These are phyloP conservation scores for Saitozyma podzolica DNA, from an alignment of 768 basidiomycete genomes.

Conservation along the genomic window DNA sequence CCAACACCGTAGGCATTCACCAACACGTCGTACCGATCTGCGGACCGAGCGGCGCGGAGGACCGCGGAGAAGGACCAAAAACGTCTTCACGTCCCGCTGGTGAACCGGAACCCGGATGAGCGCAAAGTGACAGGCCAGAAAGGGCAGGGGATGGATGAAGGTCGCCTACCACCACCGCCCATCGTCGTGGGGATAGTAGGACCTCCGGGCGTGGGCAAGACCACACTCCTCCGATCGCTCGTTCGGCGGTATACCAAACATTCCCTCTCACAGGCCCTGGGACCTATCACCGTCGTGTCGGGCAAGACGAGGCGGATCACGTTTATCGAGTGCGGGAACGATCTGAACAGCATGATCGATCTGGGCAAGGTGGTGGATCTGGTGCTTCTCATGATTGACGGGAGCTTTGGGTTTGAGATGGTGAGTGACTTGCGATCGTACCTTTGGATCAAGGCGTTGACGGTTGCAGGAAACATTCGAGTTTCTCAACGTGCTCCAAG, in stretches of 20 bases:
- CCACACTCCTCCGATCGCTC: slow-evolving; percentile 86
- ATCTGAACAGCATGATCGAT: slow-evolving; percentile 98
- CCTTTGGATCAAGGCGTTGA: not conserved
- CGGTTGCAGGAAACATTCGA: slow-evolving; percentile 87
- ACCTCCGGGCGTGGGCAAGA: slow-evolving; percentile 92
- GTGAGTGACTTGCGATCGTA: slow-evolving; percentile 56
- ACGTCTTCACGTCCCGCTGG: slow-evolving; percentile 89
- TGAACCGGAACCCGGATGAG: slow-evolving; percentile 79
- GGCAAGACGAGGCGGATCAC: slow-evolving; percentile 93
- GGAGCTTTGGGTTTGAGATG: slow-evolving; percentile 98
- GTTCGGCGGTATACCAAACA: slow-evolving; percentile 92
- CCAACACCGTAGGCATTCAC: slow-evolving; percentile 71
- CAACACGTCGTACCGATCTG: slow-evolving; percentile 81
- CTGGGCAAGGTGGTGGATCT: slow-evolving; percentile 95
- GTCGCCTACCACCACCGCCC: slow-evolving; percentile 84
- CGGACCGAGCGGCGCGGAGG: slow-evolving; percentile 82
- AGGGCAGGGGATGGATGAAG: slow-evolving; percentile 52
- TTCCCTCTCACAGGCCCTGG: slow-evolving; percentile 80
- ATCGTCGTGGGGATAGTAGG: slow-evolving; percentile 93
- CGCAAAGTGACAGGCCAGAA: slow-evolving; percentile 49
- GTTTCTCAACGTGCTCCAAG: slow-evolving; percentile 93
- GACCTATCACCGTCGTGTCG: slow-evolving; percentile 90
- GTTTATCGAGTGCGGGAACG: slow-evolving; percentile 95
- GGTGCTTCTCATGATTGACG: slow-evolving; percentile 95
- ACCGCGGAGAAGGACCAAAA: slow-evolving; percentile 93